These are phyloP conservation scores for Taiozyma sp. DNA, from an alignment of 1,139 yeast species.

Conservation along the genomic window DNA sequence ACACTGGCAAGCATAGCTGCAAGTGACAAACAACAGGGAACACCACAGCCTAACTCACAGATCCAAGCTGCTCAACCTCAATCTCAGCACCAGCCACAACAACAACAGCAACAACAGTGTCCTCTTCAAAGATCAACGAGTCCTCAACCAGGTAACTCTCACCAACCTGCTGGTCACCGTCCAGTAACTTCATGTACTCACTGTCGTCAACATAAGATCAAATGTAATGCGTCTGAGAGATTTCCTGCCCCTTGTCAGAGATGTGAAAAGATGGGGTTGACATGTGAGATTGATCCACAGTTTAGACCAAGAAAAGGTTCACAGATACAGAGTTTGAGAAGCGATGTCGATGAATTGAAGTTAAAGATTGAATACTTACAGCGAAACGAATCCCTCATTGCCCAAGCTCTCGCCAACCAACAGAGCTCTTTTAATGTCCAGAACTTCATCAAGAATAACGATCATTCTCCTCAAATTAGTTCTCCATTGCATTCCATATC, in stretches of 20 bases:
- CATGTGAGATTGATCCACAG: conserved; percentile 87
- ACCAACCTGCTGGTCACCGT: conserved; percentile 49
- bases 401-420: conserved; percentile 49
- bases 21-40: not conserved
- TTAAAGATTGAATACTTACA: conserved; percentile 74
- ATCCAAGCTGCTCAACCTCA: not conserved
- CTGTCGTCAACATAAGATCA: conserved; percentile 92
- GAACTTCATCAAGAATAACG: conserved; percentile 28
- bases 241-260: conserved; percentile 81
- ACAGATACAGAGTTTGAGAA: conserved; percentile 77
- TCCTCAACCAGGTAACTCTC: conserved; percentile 4
- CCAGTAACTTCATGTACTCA: conserved; percentile 94
- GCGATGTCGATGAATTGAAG: conserved; percentile 79
- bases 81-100: not conserved
- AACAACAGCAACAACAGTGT: not conserved
- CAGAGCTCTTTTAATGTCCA: conserved; percentile 3
- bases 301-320: conserved; percentile 91
- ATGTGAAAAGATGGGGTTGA: conserved; percentile 73
- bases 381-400: conserved; percentile 61
- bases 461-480: conserved; percentile 15
- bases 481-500: conserved; percentile 16
- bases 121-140: conserved; percentile 1
- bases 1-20: conserved; percentile 18
- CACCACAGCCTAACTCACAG: not conserved
- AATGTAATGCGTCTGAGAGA: conserved; percentile 84